Conservation (phyloP, 805 yeast genomes). For the Nakazawaea siamensis region DNA sequence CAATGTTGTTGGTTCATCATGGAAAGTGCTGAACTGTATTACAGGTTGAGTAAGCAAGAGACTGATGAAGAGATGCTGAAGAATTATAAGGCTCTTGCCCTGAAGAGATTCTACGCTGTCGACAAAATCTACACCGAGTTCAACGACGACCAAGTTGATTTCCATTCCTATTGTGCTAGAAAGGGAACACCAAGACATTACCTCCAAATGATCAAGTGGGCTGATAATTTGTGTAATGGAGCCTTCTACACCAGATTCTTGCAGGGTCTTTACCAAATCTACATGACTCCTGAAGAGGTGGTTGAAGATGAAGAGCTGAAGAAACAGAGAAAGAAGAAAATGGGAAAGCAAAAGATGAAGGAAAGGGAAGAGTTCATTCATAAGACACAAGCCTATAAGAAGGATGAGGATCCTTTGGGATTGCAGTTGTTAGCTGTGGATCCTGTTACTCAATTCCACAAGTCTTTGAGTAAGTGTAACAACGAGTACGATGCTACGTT, state of each 20-base stretch:
- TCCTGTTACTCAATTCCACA: conserved; percentile 34
- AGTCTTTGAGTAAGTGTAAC: conserved; percentile 26
- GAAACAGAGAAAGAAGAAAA: conserved; percentile 28
- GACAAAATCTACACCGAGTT: conserved; percentile 62
- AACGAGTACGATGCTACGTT: conserved; percentile 30
- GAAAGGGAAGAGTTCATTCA: conserved; percentile 46
- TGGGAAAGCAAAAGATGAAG: conserved; percentile 49
- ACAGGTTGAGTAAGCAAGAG: conserved; percentile 41
- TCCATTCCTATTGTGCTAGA: conserved; percentile 87
- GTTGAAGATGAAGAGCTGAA: conserved; percentile 22
- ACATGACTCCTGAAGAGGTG: conserved; percentile 33
- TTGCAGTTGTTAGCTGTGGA: conserved; percentile 26
- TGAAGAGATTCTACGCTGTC: conserved; percentile 69
- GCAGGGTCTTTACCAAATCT: conserved; percentile 52
- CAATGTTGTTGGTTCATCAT: conserved; percentile 87
- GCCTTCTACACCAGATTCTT: conserved; percentile 70
- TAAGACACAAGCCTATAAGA: conserved; percentile 27
- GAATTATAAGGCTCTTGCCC: conserved; percentile 57
- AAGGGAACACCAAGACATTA: conserved; percentile 87
- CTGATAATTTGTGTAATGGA: conserved; percentile 58
- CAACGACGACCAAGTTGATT: conserved; percentile 82
- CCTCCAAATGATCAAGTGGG: conserved; percentile 74
- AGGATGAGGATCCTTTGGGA: conserved; percentile 58
- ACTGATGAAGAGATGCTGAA: conserved; percentile 25
- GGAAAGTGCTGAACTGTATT: conserved; percentile 80